Evolutionary conservation across 129 eudicot genomes (phyloP).

Genomic region (Rutidosis leptorrhynchoides): DNA sequence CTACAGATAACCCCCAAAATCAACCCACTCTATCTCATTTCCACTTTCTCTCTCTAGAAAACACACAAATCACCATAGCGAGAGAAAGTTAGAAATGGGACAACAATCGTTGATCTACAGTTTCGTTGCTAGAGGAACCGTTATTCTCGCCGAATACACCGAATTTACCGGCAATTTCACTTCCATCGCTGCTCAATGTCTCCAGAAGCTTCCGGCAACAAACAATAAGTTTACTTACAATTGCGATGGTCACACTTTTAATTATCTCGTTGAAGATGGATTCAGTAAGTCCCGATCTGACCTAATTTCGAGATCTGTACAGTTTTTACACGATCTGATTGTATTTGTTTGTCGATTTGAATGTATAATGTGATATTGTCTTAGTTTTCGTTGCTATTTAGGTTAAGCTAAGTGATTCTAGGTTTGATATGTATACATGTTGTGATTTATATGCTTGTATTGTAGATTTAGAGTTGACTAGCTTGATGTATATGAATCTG

Average conservation of each 20-base stretch:
- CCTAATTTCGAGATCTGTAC: neutral
- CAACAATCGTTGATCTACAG: slow-evolving; percentile 52
- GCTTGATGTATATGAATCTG: neutral
- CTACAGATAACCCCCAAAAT: slow-evolving; percentile 9
- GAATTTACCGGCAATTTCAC: slow-evolving; percentile 58
- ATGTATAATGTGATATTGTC: neutral
- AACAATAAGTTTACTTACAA: slow-evolving; percentile 55
- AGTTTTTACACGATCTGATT: slow-evolving; percentile 9
- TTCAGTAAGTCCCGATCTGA: slow-evolving; percentile 48
- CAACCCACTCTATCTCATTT: slow-evolving; percentile 21
- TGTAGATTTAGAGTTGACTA: neutral
- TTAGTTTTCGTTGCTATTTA: neutral
- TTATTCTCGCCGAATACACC: slow-evolving; percentile 51
- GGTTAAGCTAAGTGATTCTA: neutral
- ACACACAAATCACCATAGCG: neutral
- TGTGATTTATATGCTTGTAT: neutral
- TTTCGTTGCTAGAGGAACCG: slow-evolving; percentile 57
- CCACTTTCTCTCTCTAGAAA: slow-evolving; percentile 33
- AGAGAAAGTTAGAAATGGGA: slow-evolving; percentile 29
- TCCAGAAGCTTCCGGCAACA: slow-evolving; percentile 57
- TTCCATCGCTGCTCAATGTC: slow-evolving; percentile 52
- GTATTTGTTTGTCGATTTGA: neutral
- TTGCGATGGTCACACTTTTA: slow-evolving; percentile 60
- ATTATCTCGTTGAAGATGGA: slow-evolving; percentile 53
- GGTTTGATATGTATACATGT: slow-evolving; percentile 11